Percentiles rank a stretch among this genome's conserved stretches.
phyloP scores from a whole-genome alignment of 208 protist genomes.

The Trypanosoma rangeli region DNA sequence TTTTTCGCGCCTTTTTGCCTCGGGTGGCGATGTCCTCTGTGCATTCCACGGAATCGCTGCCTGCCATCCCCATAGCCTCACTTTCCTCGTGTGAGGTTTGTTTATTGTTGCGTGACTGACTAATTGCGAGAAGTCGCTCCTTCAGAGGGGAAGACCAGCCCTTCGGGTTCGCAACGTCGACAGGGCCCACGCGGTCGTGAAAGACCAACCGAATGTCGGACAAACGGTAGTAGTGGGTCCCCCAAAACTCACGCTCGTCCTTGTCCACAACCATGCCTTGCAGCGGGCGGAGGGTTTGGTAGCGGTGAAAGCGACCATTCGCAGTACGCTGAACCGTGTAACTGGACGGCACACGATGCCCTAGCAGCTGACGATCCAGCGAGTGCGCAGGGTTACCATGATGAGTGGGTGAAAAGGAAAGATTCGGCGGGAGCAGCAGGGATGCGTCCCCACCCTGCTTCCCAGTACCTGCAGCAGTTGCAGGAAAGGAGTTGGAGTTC shows the following conservation, averaged over 20 bases:
- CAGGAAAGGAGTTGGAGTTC: constrained; percentile 28
- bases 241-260: constrained; percentile 83
- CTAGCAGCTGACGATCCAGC: constrained; percentile 17
- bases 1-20: constrained; percentile 21
- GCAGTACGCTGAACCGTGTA: constrained; percentile 21
- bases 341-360: constrained; percentile 28
- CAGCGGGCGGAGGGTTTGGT: constrained; percentile 25
- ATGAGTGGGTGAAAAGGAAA: constrained; percentile 36
- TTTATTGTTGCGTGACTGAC: constrained; percentile 30
- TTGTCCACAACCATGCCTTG: constrained; percentile 39
- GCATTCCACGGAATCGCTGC: background rate
- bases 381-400: background rate
- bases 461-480: background rate
- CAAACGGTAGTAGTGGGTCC: constrained; percentile 72
- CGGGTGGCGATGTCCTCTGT: background rate
- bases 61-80: constrained; percentile 17
- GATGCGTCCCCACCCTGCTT: background rate
- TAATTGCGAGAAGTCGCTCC: constrained; percentile 37
- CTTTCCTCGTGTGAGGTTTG: constrained; percentile 8
- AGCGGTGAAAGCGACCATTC: constrained; percentile 12
- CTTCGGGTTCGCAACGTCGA: constrained; percentile 37
- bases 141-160: constrained; percentile 36
- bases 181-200: constrained; percentile 68
- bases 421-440: constrained; percentile 32
- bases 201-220: constrained; percentile 60